Percentiles rank a stretch among this genome's conserved stretches.
phyloP scores from a whole-genome alignment of 345 rosid genomes.

The Nasturtium officinale region DNA sequence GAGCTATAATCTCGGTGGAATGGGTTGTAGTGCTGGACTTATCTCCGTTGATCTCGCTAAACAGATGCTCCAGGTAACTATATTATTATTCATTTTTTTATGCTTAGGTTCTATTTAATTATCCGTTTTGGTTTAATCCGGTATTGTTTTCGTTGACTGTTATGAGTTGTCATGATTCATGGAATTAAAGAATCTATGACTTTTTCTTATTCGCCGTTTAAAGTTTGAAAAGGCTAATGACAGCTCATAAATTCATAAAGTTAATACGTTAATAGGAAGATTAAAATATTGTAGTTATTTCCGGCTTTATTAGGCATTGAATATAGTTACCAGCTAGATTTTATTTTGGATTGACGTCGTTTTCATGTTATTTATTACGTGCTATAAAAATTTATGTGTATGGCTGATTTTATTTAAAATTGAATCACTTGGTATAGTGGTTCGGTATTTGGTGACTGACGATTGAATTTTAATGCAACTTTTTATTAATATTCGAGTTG shows the following conservation, averaged over 20 bases:
- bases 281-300: background rate
- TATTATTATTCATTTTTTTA: background rate
- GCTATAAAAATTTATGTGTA: background rate
- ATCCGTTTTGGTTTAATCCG: conserved; percentile 13
- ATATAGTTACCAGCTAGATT: conserved; percentile 2
- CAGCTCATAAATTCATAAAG: conserved; percentile 24
- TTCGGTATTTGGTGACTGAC: conserved; percentile 9
- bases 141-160: background rate
- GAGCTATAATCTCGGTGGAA: conserved; percentile 61
- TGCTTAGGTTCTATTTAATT: conserved; percentile 1
- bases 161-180: conserved; percentile 10
- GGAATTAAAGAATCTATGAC: conserved; percentile 4
- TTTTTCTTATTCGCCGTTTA: conserved; percentile 4
- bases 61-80: conserved; percentile 55
- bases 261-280: background rate
- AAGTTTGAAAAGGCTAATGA: conserved; percentile 12
- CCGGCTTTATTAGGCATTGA: conserved; percentile 4
- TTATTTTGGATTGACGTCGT: background rate
- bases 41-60: conserved; percentile 65
- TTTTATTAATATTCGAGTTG: conserved; percentile 4
- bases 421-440: background rate
- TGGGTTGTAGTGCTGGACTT: conserved; percentile 65
- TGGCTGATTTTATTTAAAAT: conserved; percentile 2
- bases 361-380: conserved; percentile 28
- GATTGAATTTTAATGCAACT: background rate